Evolutionary conservation across 148 eudicot species (phyloP).

Genomic region (Oxyria digyna): DNA sequence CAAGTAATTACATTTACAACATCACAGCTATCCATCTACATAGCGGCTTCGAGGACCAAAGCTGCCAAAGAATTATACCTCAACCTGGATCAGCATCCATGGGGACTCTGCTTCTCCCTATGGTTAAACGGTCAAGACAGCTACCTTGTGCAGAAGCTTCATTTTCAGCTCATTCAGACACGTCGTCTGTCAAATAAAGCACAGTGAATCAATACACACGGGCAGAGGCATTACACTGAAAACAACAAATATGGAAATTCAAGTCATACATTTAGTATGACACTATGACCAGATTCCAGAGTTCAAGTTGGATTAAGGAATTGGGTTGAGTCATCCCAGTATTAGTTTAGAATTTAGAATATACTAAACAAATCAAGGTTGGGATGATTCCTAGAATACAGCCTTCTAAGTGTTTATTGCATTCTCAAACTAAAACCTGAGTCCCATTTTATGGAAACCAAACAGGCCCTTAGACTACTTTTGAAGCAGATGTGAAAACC

Average conservation of each 20-base stretch:
- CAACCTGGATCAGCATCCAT: background rate
- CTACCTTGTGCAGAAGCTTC: background rate
- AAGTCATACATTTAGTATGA: background rate
- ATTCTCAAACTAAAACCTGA: too few species aligned
- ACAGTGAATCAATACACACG: background rate
- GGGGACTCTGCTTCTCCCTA: background rate
- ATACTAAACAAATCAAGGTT: background rate
- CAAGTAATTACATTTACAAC: too few species aligned
- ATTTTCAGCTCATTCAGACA: background rate
- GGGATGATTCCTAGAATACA: too few species aligned
- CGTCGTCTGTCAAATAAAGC: background rate
- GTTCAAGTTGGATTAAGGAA: too few species aligned
- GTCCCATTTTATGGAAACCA: background rate
- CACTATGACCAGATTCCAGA: background rate
- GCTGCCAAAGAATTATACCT: too few species aligned
- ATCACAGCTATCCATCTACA: too few species aligned
- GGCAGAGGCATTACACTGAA: background rate
- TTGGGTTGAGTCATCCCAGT: background rate
- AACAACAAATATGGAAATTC: background rate
- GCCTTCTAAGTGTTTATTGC: too few species aligned
- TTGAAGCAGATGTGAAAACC: background rate
- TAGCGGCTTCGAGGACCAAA: too few species aligned
- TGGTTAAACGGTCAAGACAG: background rate
- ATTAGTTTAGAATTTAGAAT: background rate
- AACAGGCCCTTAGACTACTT: background rate